Evolutionary conservation across 768 basidiomycete genomes (phyloP), one percentile per base, ranked within the genome.

Genomic region (Calocybe cyanea): DNA sequence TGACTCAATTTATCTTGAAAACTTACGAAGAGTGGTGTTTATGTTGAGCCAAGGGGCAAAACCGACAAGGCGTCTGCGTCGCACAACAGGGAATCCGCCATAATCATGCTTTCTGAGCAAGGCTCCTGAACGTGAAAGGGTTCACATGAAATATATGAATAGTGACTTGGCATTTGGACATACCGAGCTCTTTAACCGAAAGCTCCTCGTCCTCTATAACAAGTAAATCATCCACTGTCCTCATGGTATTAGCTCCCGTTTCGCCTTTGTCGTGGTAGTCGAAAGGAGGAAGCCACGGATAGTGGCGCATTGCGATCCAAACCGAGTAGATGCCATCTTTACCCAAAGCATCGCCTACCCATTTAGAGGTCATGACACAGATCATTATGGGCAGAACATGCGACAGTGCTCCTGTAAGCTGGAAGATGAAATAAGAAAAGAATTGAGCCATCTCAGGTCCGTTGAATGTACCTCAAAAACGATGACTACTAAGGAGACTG

Each of bases 341-440:
- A 2, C 78, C 80, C 44, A 84, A 69, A 10, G 82, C 83, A 56
- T 87, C 85, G 6, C 79, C 85, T 8, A 87, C 80, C 80, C 81
- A 87, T 67, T 87, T 87, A 7, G 83, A 71, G 15, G 78, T 76
- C 80, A 86, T 85, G 41, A 87, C 83, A 44, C 78, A 80, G 37
- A 87, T 80, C 85, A 87, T 87, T 59, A 87, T 86, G 13, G 85
- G 85, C 24, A 87, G 68, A n/a, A 87, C 85, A 64, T 87, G 85
- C 11, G 85, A 87, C 20, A 87, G 67, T 3, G 85, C 85, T 11
- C 85, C 85, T 17, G 85, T 87, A n/a, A 87, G 67, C 83, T 86
- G 39, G 17, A 23, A 7, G 21, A 38, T 11, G 10, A 41, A 24
- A 8, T 42, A 35, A 51, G 45, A 21, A 25, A 41, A 28, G 38